A percentile compares a stretch with the other conserved stretches of the same genome.
Evolutionary conservation across 192 early-diverging fungal species (phyloP).

Genomic region (Backusella tuberculispora): DNA sequence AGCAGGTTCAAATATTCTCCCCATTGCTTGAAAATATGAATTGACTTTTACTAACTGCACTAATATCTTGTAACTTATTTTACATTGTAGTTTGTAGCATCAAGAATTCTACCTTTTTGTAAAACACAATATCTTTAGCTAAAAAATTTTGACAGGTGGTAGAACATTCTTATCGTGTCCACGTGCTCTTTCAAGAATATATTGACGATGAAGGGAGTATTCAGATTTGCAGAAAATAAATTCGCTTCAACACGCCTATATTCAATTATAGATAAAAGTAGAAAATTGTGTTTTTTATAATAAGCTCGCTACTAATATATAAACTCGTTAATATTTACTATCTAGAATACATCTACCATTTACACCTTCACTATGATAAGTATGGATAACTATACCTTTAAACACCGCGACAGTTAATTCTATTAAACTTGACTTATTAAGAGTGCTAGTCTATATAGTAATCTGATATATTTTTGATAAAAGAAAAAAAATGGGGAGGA

Average conservation of each 20-base stretch:
- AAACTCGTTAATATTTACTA: conserved; percentile 37
- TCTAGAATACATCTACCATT: conserved; percentile 94
- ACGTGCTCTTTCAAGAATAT: conserved; percentile 98
- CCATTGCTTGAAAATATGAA: conserved; percentile 95
- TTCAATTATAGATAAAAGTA: conserved; percentile 58
- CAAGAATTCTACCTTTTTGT: conserved; percentile 94
- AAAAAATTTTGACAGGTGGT: conserved; percentile 91
- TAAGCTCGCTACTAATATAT: too few species aligned
- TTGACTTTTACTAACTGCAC: conserved; percentile 86
- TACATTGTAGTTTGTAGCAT: conserved; percentile 95
- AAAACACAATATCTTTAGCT: conserved; percentile 96
- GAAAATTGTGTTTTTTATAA: neutral
- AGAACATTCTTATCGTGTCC: conserved; percentile 98
- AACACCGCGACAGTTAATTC: conserved; percentile 89
- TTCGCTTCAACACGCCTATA: conserved; percentile 77
- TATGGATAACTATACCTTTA: conserved; percentile 89
- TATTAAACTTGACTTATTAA: conserved; percentile 97
- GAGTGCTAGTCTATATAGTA: conserved; percentile 94
- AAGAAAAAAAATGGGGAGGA: too few species aligned
- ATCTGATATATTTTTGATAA: conserved; percentile 45
- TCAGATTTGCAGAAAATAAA: too few species aligned
- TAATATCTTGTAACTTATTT: conserved; percentile 92
- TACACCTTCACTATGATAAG: conserved; percentile 96
- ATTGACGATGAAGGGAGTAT: conserved; percentile 96
- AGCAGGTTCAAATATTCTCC: conserved; percentile 90